phyloP scores from a whole-genome alignment of 352 stramenopile species.

The Phytopythium litorale region DNA sequence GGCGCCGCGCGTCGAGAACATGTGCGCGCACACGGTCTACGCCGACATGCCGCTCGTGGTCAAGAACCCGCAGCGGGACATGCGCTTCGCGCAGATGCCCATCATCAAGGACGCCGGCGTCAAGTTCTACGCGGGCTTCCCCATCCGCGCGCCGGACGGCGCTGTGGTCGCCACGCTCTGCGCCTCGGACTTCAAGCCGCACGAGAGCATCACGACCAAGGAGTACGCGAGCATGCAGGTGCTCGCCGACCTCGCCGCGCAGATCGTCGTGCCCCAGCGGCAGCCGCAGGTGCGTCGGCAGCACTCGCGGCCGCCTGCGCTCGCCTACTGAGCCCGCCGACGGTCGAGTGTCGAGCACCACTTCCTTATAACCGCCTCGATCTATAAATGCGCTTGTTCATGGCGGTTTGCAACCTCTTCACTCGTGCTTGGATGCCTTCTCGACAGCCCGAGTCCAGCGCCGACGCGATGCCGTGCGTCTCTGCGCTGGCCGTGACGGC shows the following conservation, averaged over 20 bases:
- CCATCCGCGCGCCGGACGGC: conserved; percentile 41
- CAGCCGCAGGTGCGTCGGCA: conserved; percentile 2
- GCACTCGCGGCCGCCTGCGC: background rate
- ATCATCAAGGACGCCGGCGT: conserved; percentile 31
- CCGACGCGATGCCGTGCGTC: background rate
- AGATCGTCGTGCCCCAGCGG: conserved; percentile 26
- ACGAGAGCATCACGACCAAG: conserved; percentile 51
- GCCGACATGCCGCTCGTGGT: conserved; percentile 46
- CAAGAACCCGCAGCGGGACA: conserved; percentile 53
- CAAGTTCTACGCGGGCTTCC: conserved; percentile 65
- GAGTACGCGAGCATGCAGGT: conserved; percentile 69
- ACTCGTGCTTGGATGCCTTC: background rate
- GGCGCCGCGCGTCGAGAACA: conserved; percentile 35
- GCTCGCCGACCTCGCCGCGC: conserved; percentile 42
- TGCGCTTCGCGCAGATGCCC: conserved; percentile 53
- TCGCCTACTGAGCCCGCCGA: background rate
- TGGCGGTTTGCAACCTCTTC: background rate
- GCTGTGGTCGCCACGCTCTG: conserved; percentile 49
- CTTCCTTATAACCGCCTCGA: background rate
- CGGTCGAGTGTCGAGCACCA: background rate
- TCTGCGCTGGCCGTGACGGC: background rate
- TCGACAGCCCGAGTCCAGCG: background rate
- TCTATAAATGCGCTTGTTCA: background rate
- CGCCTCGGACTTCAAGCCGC: conserved; percentile 32
- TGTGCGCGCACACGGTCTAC: conserved; percentile 54